Evolutionary conservation across 2,329 filamentous ascomycete genomes (phyloP), one percentile per base, ranked within the genome.

Genomic region (Xylaria hypoxylon): DNA sequence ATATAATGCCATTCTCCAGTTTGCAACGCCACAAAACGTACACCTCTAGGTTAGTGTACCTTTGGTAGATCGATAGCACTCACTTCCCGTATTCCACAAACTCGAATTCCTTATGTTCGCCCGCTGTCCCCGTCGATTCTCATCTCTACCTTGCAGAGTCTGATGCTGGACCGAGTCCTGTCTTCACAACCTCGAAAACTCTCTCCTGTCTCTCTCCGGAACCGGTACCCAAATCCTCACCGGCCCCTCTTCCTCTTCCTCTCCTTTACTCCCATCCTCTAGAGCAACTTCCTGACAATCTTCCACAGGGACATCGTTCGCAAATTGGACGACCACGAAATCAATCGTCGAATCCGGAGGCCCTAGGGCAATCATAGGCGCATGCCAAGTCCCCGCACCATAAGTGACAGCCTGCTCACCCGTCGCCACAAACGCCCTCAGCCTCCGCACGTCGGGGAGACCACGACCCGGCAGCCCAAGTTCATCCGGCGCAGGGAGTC

Each of bases 291-390:
- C 90, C 82, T 99, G 93, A 74, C 93, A 97, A 79, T 99, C 96
- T 80, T 98, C 95, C 1, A 85, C 81, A 0, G 81, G 87, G 13
- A 96, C 90, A 2, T 92, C 94, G 79, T 96, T 98, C 38, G 90
- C 89, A 81, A 92, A 96, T 81, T 98, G 95, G 71, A 92, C 87
- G 1, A 98, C 95, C 5, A 97, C 87, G 78, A 97, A 98, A 76
- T 96, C 93, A 53, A 97, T 83, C 22, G 89, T 84, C 28, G 82
- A 80, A 1, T 80, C 83, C 2, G 74, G 62, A 2, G 76, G 69
- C 0, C 94, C 94, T 55, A 98, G 79, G 17, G 93, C 94, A 15
- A 94, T 92, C 95, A 99, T 98, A 0, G 96, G 96, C 68, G 95
- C 94, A 82, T 99, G 96, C 88, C 95, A 99, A 60, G 94, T 97